These are phyloP conservation scores for Aureobasidium pullulans DNA, from an alignment of 2,329 filamentous ascomycete species.

Conservation along the genomic window DNA sequence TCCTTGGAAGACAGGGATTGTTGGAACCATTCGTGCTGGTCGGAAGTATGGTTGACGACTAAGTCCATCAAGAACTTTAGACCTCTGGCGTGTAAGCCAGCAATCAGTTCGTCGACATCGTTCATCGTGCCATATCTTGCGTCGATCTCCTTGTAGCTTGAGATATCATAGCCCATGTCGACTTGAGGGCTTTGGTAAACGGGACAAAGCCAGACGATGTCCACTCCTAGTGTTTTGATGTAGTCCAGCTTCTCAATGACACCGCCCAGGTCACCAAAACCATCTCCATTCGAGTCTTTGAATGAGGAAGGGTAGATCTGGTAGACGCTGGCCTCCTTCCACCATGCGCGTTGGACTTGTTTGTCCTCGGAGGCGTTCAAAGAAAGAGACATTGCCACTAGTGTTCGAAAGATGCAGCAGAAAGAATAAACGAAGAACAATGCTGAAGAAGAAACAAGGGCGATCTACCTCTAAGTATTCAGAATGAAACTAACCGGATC, in stretches of 20 bases:
- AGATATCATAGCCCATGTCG: constrained; percentile 63
- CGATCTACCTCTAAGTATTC: neutral
- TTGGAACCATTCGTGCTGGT: constrained; percentile 61
- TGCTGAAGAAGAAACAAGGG: neutral
- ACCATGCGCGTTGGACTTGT: constrained; percentile 23
- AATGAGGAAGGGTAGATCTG: constrained; percentile 38
- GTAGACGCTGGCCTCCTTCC: constrained; percentile 35
- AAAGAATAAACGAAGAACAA: neutral
- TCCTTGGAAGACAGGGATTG: constrained; percentile 55
- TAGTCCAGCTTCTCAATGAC: constrained; percentile 56
- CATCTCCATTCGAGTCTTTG: constrained; percentile 47
- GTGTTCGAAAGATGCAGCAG: neutral
- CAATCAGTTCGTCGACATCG: constrained; percentile 55
- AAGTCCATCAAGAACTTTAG: constrained; percentile 67
- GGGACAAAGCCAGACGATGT: constrained; percentile 62
- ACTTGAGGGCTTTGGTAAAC: constrained; percentile 55
- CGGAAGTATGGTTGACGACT: constrained; percentile 68
- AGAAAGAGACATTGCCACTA: neutral
- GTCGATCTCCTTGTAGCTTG: constrained; percentile 58
- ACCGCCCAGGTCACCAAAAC: constrained; percentile 56
- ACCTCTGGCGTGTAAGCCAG: constrained; percentile 50
- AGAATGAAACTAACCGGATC: neutral
- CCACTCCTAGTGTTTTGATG: constrained; percentile 50
- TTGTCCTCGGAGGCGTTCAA: neutral
- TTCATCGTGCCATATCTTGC: constrained; percentile 56